Evolutionary conservation across 345 rosid species (phyloP).

Genomic region (Pugionium dolabratum): DNA sequence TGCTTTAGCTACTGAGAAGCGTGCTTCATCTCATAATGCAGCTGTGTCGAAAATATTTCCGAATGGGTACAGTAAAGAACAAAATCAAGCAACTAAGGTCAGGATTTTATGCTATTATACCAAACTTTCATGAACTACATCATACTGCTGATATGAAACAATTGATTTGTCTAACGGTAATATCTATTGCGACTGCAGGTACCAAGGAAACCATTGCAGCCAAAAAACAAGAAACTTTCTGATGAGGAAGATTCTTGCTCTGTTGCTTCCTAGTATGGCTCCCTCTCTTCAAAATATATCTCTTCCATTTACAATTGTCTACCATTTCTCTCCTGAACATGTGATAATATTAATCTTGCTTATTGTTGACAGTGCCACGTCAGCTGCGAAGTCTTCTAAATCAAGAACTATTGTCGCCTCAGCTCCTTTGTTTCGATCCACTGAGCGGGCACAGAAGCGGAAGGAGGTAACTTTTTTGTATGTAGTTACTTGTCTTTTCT

Average conservation of each 20-base stretch:
- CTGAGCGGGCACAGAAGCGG: conserved; percentile 83
- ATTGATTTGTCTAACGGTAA: neutral
- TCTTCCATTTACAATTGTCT: conserved; percentile 1
- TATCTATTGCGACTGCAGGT: conserved; percentile 41
- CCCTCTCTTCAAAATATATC: conserved; percentile 13
- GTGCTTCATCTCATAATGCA: conserved; percentile 58
- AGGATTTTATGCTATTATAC: conserved; percentile 13
- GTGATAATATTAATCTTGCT: conserved; percentile 35
- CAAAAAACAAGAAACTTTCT: conserved; percentile 64
- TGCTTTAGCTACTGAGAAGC: conserved; percentile 81
- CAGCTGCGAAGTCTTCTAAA: conserved; percentile 54
- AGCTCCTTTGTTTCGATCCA: conserved; percentile 74
- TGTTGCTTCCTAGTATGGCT: conserved; percentile 61
- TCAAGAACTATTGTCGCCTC: conserved; percentile 49
- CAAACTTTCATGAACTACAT: neutral
- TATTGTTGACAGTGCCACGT: conserved; percentile 50
- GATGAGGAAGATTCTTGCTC: conserved; percentile 80
- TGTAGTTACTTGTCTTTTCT: neutral
- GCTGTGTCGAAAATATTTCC: conserved; percentile 31
- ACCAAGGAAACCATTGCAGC: conserved; percentile 63
- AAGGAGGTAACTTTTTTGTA: conserved; percentile 57
- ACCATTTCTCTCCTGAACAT: conserved; percentile 8
- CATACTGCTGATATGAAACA: neutral
- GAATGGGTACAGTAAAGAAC: conserved; percentile 33
- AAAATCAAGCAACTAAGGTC: conserved; percentile 29